These are phyloP conservation scores for Physcomitrellopsis africana DNA, from an alignment of 225 moss, liverwort and hornwort genomes.

Conservation along the genomic window DNA sequence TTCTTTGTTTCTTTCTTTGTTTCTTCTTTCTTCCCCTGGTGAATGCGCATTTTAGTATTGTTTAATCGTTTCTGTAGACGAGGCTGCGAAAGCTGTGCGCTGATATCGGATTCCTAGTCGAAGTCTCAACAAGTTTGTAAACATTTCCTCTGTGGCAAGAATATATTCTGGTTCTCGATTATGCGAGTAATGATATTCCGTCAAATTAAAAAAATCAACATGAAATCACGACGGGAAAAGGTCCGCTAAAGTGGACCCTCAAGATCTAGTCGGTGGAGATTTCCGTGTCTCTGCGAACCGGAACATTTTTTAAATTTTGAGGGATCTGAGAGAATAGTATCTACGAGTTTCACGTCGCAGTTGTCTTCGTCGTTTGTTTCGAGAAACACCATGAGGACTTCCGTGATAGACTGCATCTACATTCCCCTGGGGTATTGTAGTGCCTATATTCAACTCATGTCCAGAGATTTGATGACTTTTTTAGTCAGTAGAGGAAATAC, in stretches of 20 bases:
- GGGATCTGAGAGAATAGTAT: not conserved
- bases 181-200: slow-evolving; percentile 1
- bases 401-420: not conserved
- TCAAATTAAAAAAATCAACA: not conserved
- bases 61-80: not conserved
- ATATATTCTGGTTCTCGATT: not conserved
- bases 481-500: not conserved
- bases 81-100: not conserved
- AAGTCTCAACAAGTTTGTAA: slow-evolving; percentile 20
- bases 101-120: not conserved
- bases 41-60: slow-evolving; percentile 8
- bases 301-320: not conserved
- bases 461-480: not conserved
- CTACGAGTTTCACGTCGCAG: not conserved
- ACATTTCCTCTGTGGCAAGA: not conserved
- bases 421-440: not conserved
- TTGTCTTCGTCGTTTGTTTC: not conserved
- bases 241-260: not conserved
- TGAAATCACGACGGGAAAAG: not conserved
- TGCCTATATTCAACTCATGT: slow-evolving; percentile 4
- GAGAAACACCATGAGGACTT: not conserved
- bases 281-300: not conserved
- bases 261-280: not conserved
- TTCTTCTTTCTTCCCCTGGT: not conserved
- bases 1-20: too few species aligned